Evolutionary conservation across 2,329 filamentous ascomycete species (phyloP), one percentile per base, ranked within the genome.

Genomic region (Ceratocystis colombiana): DNA sequence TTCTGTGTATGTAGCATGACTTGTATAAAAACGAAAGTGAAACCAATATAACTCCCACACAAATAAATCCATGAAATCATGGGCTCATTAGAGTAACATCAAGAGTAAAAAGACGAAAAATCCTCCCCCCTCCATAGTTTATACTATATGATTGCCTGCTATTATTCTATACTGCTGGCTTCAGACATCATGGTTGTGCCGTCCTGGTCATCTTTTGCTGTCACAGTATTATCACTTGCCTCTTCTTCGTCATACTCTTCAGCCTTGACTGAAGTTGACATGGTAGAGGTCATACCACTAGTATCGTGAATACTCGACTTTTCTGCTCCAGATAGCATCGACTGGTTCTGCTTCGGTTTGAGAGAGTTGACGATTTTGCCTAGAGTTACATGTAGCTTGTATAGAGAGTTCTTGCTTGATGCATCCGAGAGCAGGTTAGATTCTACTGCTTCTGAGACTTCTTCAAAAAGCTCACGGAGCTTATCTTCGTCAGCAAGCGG

Each of bases 281-380:
- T 41, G 2, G 28, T 55, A 25, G 50, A 64, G n/a, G 50, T 50
- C 33, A 64, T 44, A n/a, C 46, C 50, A 17, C 37, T 62, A 33
- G 55, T 37, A 28, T 68, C 67, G 5, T 64, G 46, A 50, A 63
- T 33, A n/a, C 28, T 55, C 3, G 41, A 37, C 33, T 50, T 62
- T 33, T 68, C 64, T 50, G 25, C 53, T 20, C 44, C 61, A 44
- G 61, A 66, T 37, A 66, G 44, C 44, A 66, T 72, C 0, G 80
- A 82, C 15, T 75, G 74, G 64, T 77, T 79, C 37, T 79, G 76
- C 70, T 79, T 81, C 7, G 74, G 77, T 28, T 77, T 75, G 2
- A 87, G 78, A 41, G 74, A 74, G 71, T 87, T 86, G 69, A 87
- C 84, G 65, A 88, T 86, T 76, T 88, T 88, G 70, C 84, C 84